Evolutionary conservation across 345 rosid genomes (phyloP).

Genomic region (Abelmoschus esculentus): DNA sequence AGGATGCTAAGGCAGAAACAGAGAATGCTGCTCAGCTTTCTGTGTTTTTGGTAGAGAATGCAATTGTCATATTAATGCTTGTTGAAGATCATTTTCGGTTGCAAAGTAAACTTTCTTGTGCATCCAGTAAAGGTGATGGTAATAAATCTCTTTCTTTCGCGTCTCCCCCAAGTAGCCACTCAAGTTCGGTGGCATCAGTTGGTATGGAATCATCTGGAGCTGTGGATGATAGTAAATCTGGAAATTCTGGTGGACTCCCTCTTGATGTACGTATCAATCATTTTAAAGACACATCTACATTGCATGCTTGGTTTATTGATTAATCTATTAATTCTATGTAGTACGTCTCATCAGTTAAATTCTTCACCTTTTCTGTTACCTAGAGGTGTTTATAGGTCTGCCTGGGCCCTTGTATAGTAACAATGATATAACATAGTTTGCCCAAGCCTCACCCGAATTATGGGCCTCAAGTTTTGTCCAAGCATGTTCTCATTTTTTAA

Average conservation of each 20-base stretch:
- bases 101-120: constrained; percentile 80
- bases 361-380: neutral
- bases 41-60: constrained; percentile 94
- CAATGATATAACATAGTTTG: too few species aligned
- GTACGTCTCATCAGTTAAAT: neutral
- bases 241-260: constrained; percentile 63
- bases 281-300: constrained; percentile 7
- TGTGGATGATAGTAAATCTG: constrained; percentile 49
- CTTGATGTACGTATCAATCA: constrained; percentile 66
- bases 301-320: neutral
- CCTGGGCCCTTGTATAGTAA: too few species aligned
- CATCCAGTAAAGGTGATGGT: constrained; percentile 41
- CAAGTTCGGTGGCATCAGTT: constrained; percentile 32
- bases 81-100: constrained; percentile 98
- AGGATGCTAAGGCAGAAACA: constrained; percentile 80
- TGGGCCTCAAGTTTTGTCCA: too few species aligned
- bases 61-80: constrained; percentile 96
- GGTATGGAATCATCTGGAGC: constrained; percentile 52
- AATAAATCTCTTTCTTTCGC: constrained; percentile 67
- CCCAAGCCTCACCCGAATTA: too few species aligned
- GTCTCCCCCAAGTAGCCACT: constrained; percentile 41
- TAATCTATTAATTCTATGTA: neutral
- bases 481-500: too few species aligned
- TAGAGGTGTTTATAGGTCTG: too few species aligned
- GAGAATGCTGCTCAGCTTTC: constrained; percentile 99